Evolutionary conservation across 2,329 filamentous ascomycete genomes (phyloP).

Genomic region (Cladophialophora psammophila): DNA sequence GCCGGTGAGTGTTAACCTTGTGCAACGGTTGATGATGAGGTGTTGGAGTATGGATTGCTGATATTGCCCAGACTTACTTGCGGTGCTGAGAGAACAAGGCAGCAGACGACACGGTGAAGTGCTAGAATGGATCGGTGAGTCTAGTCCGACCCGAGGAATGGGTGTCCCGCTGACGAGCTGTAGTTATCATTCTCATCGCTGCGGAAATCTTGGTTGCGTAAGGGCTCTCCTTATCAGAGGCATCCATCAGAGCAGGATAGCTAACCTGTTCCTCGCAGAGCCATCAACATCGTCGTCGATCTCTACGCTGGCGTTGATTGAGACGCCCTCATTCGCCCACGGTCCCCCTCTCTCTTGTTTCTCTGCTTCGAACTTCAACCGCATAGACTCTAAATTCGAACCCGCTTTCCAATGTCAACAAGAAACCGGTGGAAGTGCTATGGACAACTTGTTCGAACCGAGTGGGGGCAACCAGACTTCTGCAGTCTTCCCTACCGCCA

Average conservation of each 20-base stretch:
- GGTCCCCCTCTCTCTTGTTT: background rate
- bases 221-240: conserved; percentile 10
- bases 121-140: conserved; percentile 84
- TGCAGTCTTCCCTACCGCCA: background rate
- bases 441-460: background rate
- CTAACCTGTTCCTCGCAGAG: conserved; percentile 45
- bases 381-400: background rate
- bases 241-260: background rate
- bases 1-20: conserved; percentile 33
- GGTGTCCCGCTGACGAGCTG: conserved; percentile 26
- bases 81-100: conserved; percentile 93
- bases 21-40: background rate
- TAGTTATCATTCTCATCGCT: conserved; percentile 93
- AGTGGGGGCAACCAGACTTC: background rate
- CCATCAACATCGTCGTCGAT: conserved; percentile 94
- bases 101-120: conserved; percentile 92
- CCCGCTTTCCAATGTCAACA: background rate
- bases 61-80: conserved; percentile 72
- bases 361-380: background rate
- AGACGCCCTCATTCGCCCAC: background rate
- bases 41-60: conserved; percentile 5
- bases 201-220: conserved; percentile 88
- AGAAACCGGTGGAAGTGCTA: background rate
- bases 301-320: conserved; percentile 75
- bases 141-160: background rate